These are phyloP conservation scores for Aspergillus homomorphus DNA, from an alignment of 495 filamentous ascomycete genomes.

Conservation along the genomic window DNA sequence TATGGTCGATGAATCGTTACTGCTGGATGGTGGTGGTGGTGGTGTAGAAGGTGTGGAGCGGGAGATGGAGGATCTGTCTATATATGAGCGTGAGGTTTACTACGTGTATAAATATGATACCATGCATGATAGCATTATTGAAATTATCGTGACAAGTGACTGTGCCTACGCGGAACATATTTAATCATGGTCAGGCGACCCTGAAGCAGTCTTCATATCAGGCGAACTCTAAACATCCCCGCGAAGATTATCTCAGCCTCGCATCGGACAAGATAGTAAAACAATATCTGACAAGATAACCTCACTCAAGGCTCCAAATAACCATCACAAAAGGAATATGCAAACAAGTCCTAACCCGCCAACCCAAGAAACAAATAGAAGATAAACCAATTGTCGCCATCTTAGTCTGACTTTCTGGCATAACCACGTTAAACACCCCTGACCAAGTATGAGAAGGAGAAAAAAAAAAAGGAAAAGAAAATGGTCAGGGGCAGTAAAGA, in stretches of 20 bases:
- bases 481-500: constrained; percentile 23
- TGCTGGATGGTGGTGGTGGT: too few species aligned
- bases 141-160: too few species aligned
- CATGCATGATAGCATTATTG: not conserved
- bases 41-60: not conserved
- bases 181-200: constrained; percentile 6
- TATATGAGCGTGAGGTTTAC: not conserved
- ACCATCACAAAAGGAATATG: constrained; percentile 27
- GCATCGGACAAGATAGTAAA: constrained; percentile 10
- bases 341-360: constrained; percentile 26
- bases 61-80: too few species aligned
- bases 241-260: constrained; percentile 17
- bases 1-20: constrained; percentile 14
- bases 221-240: not conserved
- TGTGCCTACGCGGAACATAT: not conserved
- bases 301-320: constrained; percentile 20
- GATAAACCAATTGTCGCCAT: constrained; percentile 32
- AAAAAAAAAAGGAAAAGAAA: constrained; percentile 20
- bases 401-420: constrained; percentile 41
- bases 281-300: constrained; percentile 10
- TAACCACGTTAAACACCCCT: constrained; percentile 41
- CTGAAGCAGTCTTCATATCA: constrained; percentile 2
- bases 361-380: constrained; percentile 29
- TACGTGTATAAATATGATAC: not conserved
- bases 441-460: constrained; percentile 23